A percentile compares a stretch with the other conserved stretches of the same genome.
phyloP scores from a whole-genome alignment of 768 basidiomycete genomes.

The Lentinula sp. region DNA sequence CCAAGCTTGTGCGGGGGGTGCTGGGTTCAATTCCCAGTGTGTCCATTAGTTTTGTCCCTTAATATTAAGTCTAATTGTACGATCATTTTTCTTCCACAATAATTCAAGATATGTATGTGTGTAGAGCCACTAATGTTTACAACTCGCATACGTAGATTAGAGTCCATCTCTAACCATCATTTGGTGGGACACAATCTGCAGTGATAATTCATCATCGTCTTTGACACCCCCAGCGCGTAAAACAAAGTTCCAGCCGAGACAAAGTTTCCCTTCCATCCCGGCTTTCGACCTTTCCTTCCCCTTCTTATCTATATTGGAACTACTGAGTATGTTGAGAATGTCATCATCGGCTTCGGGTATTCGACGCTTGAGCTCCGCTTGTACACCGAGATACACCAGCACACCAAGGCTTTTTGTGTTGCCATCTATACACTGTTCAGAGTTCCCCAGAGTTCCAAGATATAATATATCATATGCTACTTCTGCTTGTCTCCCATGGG shows the following conservation, averaged over 20 bases:
- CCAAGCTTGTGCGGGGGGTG: neutral
- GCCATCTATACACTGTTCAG: no score
- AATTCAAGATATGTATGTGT: neutral
- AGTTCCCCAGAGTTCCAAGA: neutral
- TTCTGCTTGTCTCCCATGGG: neutral
- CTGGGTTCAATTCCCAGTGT: slow-evolving; percentile 12
- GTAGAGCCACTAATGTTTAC: neutral
- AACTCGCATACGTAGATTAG: neutral
- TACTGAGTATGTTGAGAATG: neutral
- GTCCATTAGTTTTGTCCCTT: slow-evolving; percentile 4
- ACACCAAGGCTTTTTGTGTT: neutral
- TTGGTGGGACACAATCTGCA: neutral
- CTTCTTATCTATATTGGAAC: neutral
- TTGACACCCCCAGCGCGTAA: neutral
- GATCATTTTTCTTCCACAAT: neutral
- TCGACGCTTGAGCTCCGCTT: neutral
- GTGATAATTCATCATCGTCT: neutral
- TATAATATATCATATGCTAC: neutral
- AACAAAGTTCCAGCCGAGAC: neutral
- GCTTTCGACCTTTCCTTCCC: neutral
- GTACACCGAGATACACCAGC: neutral
- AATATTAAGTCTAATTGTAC: no score
- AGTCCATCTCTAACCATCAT: neutral
- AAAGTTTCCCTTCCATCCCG: neutral
- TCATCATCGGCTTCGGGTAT: neutral